Evolutionary conservation across 1,284 basidiomycete species (phyloP).

Genomic region (Moesziomyces sp.): DNA sequence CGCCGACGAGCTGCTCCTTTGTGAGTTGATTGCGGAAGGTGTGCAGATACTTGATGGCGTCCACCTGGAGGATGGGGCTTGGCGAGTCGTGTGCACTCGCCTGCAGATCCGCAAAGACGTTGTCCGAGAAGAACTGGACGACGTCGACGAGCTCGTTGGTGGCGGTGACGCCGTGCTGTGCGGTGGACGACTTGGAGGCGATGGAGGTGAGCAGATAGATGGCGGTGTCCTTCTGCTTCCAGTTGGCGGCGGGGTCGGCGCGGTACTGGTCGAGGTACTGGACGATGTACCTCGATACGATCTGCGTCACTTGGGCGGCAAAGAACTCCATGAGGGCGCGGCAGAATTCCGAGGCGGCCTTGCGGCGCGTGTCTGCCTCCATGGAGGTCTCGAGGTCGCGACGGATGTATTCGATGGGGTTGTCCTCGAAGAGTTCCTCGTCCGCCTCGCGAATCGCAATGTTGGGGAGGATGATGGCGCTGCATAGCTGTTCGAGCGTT

Average conservation of each 20-base stretch:
- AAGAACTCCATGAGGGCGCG: constrained; percentile 84
- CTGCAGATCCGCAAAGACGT: constrained; percentile 89
- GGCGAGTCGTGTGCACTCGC: constrained; percentile 71
- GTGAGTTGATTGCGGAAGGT: constrained; percentile 94
- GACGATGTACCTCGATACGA: constrained; percentile 84
- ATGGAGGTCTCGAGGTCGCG: constrained; percentile 79
- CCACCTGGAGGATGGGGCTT: constrained; percentile 87
- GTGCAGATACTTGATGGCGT: constrained; percentile 77
- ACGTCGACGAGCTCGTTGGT: constrained; percentile 93
- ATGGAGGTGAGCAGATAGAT: constrained; percentile 92
- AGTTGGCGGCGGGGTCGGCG: constrained; percentile 76
- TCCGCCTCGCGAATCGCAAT: constrained; percentile 88
- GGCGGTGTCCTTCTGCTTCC: constrained; percentile 96
- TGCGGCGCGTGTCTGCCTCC: constrained; percentile 80
- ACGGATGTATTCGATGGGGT: constrained; percentile 93
- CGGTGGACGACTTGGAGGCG: constrained; percentile 86
- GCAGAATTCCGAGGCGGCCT: constrained; percentile 91
- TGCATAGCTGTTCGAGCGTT: constrained; percentile 84
- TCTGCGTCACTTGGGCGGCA: constrained; percentile 83
- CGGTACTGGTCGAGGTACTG: constrained; percentile 76
- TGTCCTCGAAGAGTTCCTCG: constrained; percentile 95
- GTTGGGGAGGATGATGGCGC: constrained; percentile 93
- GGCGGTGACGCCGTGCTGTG: constrained; percentile 80
- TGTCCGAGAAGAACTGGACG: constrained; percentile 91
- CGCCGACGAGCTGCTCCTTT: constrained; percentile 90